phyloP scores from a whole-genome alignment of 139 green algal genomes.

The Penium margaritaceum region DNA sequence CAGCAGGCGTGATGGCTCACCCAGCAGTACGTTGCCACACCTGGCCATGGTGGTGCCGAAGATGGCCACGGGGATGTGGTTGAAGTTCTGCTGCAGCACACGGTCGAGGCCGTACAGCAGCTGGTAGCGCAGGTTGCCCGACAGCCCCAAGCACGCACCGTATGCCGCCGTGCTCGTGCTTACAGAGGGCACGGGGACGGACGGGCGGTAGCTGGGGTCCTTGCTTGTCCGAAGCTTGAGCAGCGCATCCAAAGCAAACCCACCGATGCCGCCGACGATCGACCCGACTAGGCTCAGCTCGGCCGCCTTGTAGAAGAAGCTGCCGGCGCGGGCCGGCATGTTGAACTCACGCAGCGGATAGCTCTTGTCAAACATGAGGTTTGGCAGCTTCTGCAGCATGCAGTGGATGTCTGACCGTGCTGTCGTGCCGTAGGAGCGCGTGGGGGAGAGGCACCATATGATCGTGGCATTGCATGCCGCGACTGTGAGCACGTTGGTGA shows the following conservation, averaged over 20 bases:
- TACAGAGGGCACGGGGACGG: conserved; percentile 63
- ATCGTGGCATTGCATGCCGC: conserved; percentile 69
- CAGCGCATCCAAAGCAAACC: conserved; percentile 13
- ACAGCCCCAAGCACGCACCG: conserved; percentile 70
- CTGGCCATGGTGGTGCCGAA: too few relatives aligned
- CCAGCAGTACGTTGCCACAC: too few relatives aligned
- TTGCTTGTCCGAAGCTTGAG: too few relatives aligned
- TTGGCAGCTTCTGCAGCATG: conserved; percentile 61
- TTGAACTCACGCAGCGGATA: conserved; percentile 75
- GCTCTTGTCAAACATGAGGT: conserved; percentile 72
- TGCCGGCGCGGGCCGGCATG: conserved; percentile 51
- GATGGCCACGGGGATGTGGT: conserved; percentile 22
- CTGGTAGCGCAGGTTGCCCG: conserved; percentile 84
- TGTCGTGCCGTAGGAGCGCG: conserved; percentile 62
- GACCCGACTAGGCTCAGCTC: conserved; percentile 82
- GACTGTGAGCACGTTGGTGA: conserved; percentile 76
- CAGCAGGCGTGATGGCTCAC: too few relatives aligned
- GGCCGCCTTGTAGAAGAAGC: conserved; percentile 71
- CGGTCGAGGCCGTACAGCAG: conserved; percentile 80
- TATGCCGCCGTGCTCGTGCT: conserved; percentile 62
- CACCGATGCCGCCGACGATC: conserved; percentile 48
- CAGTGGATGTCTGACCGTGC: conserved; percentile 80
- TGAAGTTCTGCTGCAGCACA: conserved; percentile 67
- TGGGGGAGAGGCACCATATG: conserved; percentile 80
- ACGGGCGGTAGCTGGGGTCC: conserved; percentile 71